Base-by-base conservation (phyloP, 2,329 filamentous ascomycete species). In the Fusarium fujikuroi region DNA sequence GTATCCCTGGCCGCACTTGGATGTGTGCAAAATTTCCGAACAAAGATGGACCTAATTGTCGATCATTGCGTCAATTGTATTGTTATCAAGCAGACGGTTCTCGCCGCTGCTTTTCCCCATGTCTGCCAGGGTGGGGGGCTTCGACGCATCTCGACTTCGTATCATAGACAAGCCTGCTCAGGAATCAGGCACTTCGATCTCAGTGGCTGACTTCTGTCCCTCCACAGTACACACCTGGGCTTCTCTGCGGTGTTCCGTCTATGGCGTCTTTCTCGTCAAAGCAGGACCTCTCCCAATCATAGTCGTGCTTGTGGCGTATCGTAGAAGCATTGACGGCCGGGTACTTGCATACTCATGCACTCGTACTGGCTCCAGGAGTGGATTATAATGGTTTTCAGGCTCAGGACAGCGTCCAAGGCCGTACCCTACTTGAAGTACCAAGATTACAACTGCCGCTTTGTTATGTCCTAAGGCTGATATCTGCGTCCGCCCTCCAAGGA, bases 341-440 rank as follows among this genome's bases (percentile, higher is more conserved):
- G 78, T 86, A 81, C 79, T 78, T 86, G 85, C 85, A 87, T 84
- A 77, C 77, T 82, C 78, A 82, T 83, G 83, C 84, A 83, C 69
- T 73, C 67, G 73, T 64, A 62, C 70, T 65, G 66, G 66, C 60
- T 52, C 50, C 60, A 66, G 50, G 61, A 62, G 49, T 69, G 62
- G 69, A 69, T 68, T 63, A 59, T 60, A 62, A 61, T 63, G 57
- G 52, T 65, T 44, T 46, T 67, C 66, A 74, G 72, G 70, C 73
- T 77, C 69, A 74, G 73, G 59, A 60, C 62, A 70, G 67, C 70
- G 68, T 72, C 69, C 61, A 70, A 67, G 64, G 65, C 58, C 52
- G 56, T 63, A 60, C 49, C 50, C 58, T 61, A 65, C 62, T 60
- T 59, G 63, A 74, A 65, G 71, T 52, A 61, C 50, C 43, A 60